phyloP scores from a whole-genome alignment of 768 basidiomycete genomes.

The Udeniomyces megalosporus region DNA sequence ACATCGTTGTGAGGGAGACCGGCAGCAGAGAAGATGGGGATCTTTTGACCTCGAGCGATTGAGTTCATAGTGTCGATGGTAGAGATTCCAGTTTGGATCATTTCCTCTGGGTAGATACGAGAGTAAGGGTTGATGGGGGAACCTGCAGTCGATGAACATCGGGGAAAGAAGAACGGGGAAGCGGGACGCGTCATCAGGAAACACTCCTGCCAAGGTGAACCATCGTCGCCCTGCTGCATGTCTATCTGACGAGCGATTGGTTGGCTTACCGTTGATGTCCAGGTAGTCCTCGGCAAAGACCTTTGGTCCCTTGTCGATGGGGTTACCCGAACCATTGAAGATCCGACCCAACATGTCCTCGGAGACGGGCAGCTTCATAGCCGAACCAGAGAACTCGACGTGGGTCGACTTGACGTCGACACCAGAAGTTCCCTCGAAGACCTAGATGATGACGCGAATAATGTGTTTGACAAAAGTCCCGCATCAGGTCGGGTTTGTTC shows the following conservation, averaged over 20 bases:
- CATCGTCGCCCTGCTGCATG: no score
- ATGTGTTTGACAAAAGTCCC: background rate
- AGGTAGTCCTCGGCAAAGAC: conserved; percentile 99
- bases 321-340: conserved; percentile 96
- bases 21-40: conserved; percentile 97
- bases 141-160: conserved; percentile 36
- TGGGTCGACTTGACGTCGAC: conserved; percentile 95
- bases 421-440: conserved; percentile 95
- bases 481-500: no score
- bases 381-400: conserved; percentile 93
- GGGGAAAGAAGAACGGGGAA: background rate
- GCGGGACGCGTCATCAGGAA: background rate
- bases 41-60: conserved; percentile 99
- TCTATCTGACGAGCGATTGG: background rate
- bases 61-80: conserved; percentile 56
- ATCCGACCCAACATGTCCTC: conserved; percentile 98
- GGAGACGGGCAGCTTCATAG: conserved; percentile 96
- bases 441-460: conserved; percentile 31
- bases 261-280: conserved; percentile 79
- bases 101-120: conserved; percentile 99
- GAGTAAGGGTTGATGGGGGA: conserved; percentile 64
- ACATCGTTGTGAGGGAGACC: conserved; percentile 98
- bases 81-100: conserved; percentile 99
- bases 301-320: conserved; percentile 96
- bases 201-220: background rate